Base-by-base conservation (phyloP, 139 green algal species). In the Coelastrella sp. region DNA sequence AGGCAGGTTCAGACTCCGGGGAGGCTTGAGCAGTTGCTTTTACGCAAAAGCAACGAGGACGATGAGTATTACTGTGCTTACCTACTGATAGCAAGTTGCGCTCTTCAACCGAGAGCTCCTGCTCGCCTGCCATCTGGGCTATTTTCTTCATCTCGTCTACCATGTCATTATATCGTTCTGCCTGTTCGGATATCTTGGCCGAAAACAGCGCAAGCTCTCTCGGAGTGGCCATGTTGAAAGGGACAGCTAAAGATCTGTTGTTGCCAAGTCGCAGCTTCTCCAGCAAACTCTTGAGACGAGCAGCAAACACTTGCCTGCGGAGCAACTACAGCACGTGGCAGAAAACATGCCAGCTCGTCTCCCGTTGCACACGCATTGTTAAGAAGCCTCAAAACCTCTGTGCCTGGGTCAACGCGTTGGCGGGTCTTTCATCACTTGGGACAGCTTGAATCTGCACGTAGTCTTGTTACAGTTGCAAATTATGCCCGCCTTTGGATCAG, bases 91-190 rank as follows among this genome's bases (percentile, higher is more conserved):
- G 94, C 86, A 99, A 93, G 91, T 99, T 99, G 72, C 97, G 94
- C 93, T 99, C 97, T 93, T 99, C 97, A 67, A 99, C 97, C 17
- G 89, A 94, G 27, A 99, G 94, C 93, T 99, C 96, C 88, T 98
- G 94, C 80, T 99, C 96, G 68, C 93, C 88, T 17, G 96, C 94
- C 89, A 96, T 93, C 86, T 94, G 90, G 23, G 93, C 93, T 27
- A 99, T 91, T 90, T 98, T 98, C 90, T 98, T 98, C 97, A 99
- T 99, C 89, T 98, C 93, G 53, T 97, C 92, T 51, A 94, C 92
- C 95, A 98, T 98, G 80, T 98, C 97, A 87, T 99, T 96, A 75
- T 98, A 98, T 9, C 90, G 86, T 91, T 99, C 97, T 8, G 97
- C 97, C 87, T 99, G 97, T 93, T 99, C 97, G 32, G 97, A 96